A percentile compares a stretch with the other conserved stretches of the same genome.
Conservation (phyloP, 768 basidiomycete genomes). For the Xanthoconium purpureum region DNA sequence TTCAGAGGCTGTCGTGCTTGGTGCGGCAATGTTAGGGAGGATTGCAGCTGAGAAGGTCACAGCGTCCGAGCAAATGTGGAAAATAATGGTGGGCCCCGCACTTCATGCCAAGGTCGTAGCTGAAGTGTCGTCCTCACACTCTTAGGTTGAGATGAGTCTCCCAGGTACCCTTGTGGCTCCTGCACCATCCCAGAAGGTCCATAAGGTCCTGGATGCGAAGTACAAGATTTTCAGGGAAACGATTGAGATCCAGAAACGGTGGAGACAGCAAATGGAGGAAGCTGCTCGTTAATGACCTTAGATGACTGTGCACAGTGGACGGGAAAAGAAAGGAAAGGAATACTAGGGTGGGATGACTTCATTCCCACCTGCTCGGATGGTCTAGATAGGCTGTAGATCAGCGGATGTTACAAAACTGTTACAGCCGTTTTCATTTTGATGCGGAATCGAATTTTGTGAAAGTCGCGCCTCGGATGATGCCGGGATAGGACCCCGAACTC, state of each 20-base stretch:
- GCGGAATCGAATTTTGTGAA: too few relatives aligned
- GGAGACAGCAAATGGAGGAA: constrained; percentile 76
- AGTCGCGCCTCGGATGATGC: too few relatives aligned
- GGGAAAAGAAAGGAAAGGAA: background rate
- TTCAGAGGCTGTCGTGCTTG: constrained; percentile 83
- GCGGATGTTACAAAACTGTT: too few relatives aligned
- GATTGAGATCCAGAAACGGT: constrained; percentile 85
- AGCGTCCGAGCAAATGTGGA: constrained; percentile 74
- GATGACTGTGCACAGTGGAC: background rate
- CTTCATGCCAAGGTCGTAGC: background rate
- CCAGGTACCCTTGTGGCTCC: constrained; percentile 71
- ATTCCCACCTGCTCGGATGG: background rate
- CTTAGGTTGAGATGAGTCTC: constrained; percentile 89
- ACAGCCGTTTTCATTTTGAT: too few relatives aligned
- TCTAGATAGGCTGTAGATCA: background rate
- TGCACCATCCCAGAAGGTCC: constrained; percentile 56
- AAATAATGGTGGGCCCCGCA: constrained; percentile 68
- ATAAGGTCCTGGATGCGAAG: constrained; percentile 81
- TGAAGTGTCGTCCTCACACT: background rate
- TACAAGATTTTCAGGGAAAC: constrained; percentile 89
- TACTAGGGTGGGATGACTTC: background rate
- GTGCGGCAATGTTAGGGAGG: constrained; percentile 90
- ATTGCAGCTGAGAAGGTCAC: constrained; percentile 66
- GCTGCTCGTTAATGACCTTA: constrained; percentile 30
- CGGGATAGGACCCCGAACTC: too few relatives aligned